Conservation (phyloP, 2,329 filamentous ascomycete species). For the Fusarium sp. region DNA sequence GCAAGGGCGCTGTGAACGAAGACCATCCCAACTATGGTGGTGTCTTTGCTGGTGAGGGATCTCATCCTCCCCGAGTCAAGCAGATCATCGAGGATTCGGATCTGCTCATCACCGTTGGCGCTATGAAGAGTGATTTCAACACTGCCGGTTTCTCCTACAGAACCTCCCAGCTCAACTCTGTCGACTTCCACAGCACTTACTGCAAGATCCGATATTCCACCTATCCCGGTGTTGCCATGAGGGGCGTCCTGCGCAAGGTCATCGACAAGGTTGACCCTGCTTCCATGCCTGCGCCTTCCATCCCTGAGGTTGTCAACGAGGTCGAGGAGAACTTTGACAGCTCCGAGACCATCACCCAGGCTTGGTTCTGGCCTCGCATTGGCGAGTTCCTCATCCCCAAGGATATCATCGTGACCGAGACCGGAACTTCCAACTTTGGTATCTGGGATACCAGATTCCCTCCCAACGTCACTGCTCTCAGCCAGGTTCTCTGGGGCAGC, state of each 20-base stretch:
- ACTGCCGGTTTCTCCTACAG: slow-evolving; percentile 86
- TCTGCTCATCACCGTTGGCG: slow-evolving; percentile 77
- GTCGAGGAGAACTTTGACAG: slow-evolving; percentile 55
- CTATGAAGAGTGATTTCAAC: slow-evolving; percentile 82
- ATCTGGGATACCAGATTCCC: slow-evolving; percentile 90
- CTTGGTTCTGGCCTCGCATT: slow-evolving; percentile 82
- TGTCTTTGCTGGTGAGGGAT: slow-evolving; percentile 86
- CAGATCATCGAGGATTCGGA: slow-evolving; percentile 76
- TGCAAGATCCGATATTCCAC: slow-evolving; percentile 82
- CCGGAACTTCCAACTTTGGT: slow-evolving; percentile 88
- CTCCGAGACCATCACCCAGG: slow-evolving; percentile 70
- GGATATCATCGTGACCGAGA: slow-evolving; percentile 88
- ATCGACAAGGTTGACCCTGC: slow-evolving; percentile 68
- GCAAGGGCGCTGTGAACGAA: slow-evolving; percentile 87
- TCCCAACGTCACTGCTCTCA: slow-evolving; percentile 79
- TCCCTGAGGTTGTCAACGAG: slow-evolving; percentile 66
- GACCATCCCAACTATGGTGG: slow-evolving; percentile 81
- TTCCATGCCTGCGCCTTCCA: slow-evolving; percentile 67
- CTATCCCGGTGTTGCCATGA: slow-evolving; percentile 83
- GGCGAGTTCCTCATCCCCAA: slow-evolving; percentile 77
- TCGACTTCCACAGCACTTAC: slow-evolving; percentile 83
- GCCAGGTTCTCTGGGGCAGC: slow-evolving; percentile 80
- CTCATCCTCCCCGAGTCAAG: slow-evolving; percentile 71
- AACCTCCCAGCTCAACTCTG: slow-evolving; percentile 80
- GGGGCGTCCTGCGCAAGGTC: slow-evolving; percentile 80